Evolutionary conservation across 306 rosid genomes (phyloP).

Genomic region (Pyrus pyrifolia): DNA sequence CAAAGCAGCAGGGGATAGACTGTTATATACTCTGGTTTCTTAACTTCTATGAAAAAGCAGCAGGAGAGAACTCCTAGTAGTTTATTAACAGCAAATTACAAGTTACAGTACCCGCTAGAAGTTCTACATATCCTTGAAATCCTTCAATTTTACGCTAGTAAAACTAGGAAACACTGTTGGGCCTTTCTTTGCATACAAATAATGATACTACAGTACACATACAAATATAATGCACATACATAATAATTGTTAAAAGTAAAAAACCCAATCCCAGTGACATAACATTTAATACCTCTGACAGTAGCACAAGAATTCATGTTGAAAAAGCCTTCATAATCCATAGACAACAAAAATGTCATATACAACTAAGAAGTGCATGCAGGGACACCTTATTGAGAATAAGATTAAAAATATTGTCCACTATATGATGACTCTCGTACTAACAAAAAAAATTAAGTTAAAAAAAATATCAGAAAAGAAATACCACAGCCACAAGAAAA

Average conservation of each 20-base stretch:
- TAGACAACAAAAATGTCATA: conserved; percentile 18
- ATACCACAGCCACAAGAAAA: not conserved
- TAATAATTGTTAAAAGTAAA: not conserved
- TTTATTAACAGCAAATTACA: not conserved
- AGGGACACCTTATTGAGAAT: not conserved
- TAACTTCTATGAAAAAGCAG: not conserved
- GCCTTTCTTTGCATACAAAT: not conserved
- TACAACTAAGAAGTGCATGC: not conserved
- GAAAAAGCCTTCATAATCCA: conserved; percentile 8
- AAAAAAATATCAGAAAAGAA: not conserved
- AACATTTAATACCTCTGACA: conserved; percentile 15
- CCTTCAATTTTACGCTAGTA: not conserved
- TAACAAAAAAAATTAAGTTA: too few species aligned
- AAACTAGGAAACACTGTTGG: not conserved
- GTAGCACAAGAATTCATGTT: conserved; percentile 15
- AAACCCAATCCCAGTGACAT: conserved; percentile 3
- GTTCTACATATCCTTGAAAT: not conserved
- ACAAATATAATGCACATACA: not conserved
- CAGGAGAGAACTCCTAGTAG: not conserved
- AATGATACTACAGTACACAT: not conserved
- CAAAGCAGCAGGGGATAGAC: not conserved
- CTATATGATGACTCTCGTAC: not conserved
- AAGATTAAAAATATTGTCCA: not conserved
- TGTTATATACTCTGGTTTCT: not conserved
- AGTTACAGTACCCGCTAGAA: not conserved